phyloP scores from a whole-genome alignment of 345 rosid species.

The Populus euphratica region DNA sequence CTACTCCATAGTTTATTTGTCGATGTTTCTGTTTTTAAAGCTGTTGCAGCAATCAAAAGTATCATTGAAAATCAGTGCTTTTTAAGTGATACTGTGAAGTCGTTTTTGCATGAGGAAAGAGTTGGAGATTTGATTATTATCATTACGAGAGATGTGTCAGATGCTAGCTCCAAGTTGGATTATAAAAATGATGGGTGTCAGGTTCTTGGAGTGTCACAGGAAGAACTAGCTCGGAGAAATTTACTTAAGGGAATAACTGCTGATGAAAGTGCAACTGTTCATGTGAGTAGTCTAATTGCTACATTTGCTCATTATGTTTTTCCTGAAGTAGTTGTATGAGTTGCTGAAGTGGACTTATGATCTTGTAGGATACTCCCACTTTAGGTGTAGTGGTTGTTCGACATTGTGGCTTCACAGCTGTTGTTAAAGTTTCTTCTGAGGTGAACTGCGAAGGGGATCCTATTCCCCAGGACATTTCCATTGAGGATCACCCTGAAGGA shows the following conservation, averaged over 20 bases:
- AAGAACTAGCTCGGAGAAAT: conserved; percentile 34
- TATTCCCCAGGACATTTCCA: conserved; percentile 25
- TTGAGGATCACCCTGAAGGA: conserved; percentile 35
- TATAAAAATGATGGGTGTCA: conserved; percentile 31
- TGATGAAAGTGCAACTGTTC: conserved; percentile 36
- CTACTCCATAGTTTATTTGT: conserved; percentile 35
- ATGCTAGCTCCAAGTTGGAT: conserved; percentile 29
- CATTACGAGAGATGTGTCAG: conserved; percentile 23
- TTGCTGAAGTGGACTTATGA: conserved; percentile 28
- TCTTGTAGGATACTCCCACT: conserved; percentile 36
- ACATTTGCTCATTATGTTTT: conserved; percentile 16
- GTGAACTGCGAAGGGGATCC: conserved; percentile 28
- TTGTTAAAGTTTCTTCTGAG: conserved; percentile 30
- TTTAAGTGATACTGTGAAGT: conserved; percentile 7
- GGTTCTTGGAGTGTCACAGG: conserved; percentile 28
- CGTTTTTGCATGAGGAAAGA: conserved; percentile 19
- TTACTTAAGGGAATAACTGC: conserved; percentile 35
- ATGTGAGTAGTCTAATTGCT: conserved; percentile 26
- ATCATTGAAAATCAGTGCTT: conserved; percentile 10
- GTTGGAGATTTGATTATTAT: conserved; percentile 26
- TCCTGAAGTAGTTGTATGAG: conserved; percentile 24
- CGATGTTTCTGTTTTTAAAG: conserved; percentile 30
- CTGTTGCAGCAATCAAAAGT: conserved; percentile 22
- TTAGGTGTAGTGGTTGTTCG: conserved; percentile 34
- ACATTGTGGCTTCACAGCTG: conserved; percentile 32